A percentile compares a stretch with the other conserved stretches of the same genome.
phyloP scores from a whole-genome alignment of 306 rosid species.

The Ormosia semicastrata region DNA sequence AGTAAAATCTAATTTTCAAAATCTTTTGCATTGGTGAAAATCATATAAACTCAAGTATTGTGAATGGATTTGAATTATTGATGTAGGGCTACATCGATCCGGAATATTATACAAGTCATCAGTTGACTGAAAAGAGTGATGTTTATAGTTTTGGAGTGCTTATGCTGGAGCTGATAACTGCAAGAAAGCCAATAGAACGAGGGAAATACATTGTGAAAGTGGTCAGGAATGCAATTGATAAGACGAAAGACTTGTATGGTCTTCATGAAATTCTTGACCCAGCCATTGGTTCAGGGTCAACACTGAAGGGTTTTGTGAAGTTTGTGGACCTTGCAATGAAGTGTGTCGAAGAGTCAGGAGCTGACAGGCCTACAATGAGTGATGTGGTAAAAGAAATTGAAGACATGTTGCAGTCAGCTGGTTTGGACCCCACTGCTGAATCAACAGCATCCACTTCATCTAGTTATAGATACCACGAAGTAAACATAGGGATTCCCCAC shows the following conservation, averaged over 20 bases:
- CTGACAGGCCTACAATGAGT: conserved; percentile 55
- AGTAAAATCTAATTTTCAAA: background rate
- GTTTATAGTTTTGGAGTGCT: conserved; percentile 67
- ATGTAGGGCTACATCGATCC: conserved; percentile 58
- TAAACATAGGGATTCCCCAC: background rate
- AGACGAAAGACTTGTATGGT: conserved; percentile 28
- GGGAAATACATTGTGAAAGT: conserved; percentile 55
- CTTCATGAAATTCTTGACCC: conserved; percentile 43
- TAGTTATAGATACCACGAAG: conserved; percentile 6
- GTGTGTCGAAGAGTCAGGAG: conserved; percentile 44
- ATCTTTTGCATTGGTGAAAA: background rate
- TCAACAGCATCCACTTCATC: conserved; percentile 31
- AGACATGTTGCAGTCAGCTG: conserved; percentile 28
- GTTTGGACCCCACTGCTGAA: conserved; percentile 28
- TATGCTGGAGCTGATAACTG: conserved; percentile 58
- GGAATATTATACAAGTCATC: conserved; percentile 25
- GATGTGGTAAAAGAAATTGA: conserved; percentile 60
- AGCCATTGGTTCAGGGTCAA: conserved; percentile 27
- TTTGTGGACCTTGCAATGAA: conserved; percentile 56
- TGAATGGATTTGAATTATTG: background rate
- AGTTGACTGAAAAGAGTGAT: conserved; percentile 54
- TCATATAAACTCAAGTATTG: background rate
- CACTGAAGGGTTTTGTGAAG: conserved; percentile 39
- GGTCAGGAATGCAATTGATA: conserved; percentile 40
- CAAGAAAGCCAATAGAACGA: conserved; percentile 46